phyloP scores from a whole-genome alignment of 768 basidiomycete species.

The Pleurotus djamor region DNA sequence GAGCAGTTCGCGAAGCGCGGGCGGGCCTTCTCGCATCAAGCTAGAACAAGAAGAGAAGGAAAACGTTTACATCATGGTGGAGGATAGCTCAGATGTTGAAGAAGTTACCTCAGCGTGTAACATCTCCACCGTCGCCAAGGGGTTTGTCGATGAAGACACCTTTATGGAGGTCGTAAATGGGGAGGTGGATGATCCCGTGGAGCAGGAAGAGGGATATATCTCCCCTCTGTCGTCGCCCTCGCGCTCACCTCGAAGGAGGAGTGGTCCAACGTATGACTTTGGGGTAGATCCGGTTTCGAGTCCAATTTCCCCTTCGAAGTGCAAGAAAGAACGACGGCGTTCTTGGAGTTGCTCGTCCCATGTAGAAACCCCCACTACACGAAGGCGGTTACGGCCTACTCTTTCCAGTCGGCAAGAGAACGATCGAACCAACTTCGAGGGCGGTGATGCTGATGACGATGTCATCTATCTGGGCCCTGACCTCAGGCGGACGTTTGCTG shows the following conservation, averaged over 20 bases:
- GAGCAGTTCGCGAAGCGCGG: not conserved
- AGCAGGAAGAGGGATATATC: constrained; percentile 82
- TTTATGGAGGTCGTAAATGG: constrained; percentile 36
- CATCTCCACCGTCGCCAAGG: constrained; percentile 27
- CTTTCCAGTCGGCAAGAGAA: not conserved
- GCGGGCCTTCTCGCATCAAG: constrained; percentile 29
- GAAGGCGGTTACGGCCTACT: not conserved
- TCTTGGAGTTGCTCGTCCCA: not conserved
- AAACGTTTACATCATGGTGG: constrained; percentile 29
- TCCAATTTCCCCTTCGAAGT: constrained; percentile 24
- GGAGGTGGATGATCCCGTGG: constrained; percentile 38
- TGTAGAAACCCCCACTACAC: constrained; percentile 22
- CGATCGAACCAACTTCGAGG: too few species aligned
- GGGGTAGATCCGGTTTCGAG: constrained; percentile 54
- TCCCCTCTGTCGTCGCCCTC: constrained; percentile 78
- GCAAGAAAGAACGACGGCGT: constrained; percentile 7
- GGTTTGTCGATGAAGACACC: constrained; percentile 36
- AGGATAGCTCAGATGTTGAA: constrained; percentile 26
- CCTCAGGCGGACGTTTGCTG: constrained; percentile 38
- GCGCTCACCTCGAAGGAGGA: constrained; percentile 15
- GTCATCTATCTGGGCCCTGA: constrained; percentile 33
- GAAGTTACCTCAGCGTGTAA: constrained; percentile 20
- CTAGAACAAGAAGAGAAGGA: constrained; percentile 34
- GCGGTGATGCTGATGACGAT: not conserved
- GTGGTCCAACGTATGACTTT: constrained; percentile 29